Percentiles rank a stretch among this genome's conserved stretches.
Conservation (phyloP, 805 yeast genomes). For the Metschnikowia anglica region DNA sequence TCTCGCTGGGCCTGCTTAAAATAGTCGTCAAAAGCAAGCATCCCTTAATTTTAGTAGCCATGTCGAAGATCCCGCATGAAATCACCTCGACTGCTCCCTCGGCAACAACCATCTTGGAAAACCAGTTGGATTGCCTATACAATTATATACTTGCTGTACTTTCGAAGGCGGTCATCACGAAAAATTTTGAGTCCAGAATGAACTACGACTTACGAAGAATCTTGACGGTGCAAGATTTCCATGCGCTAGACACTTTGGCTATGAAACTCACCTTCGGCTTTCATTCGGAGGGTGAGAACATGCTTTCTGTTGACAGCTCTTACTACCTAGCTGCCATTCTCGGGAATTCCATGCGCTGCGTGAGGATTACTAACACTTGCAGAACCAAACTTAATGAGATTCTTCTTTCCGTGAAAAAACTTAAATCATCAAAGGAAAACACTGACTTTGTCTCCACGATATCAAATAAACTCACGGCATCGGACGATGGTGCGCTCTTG, state of each 20-base stretch:
- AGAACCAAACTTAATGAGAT: slow-evolving; percentile 59
- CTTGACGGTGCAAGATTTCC: slow-evolving; percentile 71
- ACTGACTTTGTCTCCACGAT: slow-evolving; percentile 7
- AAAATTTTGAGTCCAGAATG: slow-evolving; percentile 66
- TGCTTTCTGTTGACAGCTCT: slow-evolving; percentile 22
- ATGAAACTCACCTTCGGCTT: slow-evolving; percentile 39
- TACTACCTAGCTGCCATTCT: slow-evolving; percentile 32
- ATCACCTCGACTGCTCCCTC: slow-evolving; percentile 2
- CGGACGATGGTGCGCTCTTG: slow-evolving; percentile 17
- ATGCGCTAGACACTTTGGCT: slow-evolving; percentile 62
- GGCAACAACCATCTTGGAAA: slow-evolving; percentile 22
- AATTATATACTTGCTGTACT: slow-evolving; percentile 78
- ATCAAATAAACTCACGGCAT: slow-evolving; percentile 1
- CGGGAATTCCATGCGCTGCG: slow-evolving; percentile 29
- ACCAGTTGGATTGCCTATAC: slow-evolving; percentile 69
- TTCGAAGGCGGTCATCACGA: slow-evolving; percentile 73
- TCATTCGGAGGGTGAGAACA: slow-evolving; percentile 9
- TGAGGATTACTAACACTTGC: slow-evolving; percentile 52
- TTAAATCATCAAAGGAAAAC: slow-evolving; percentile 13
- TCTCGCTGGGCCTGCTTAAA: slow-evolving; percentile 48
- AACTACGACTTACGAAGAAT: slow-evolving; percentile 80
- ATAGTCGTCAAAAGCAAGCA: slow-evolving; percentile 60
- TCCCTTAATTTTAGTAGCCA: slow-evolving; percentile 75
- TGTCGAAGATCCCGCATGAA: slow-evolving; percentile 54
- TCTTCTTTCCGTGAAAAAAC: slow-evolving; percentile 37